Evolutionary conservation across 1,139 yeast species (phyloP).

Genomic region (Wickerhamomyces sp.): DNA sequence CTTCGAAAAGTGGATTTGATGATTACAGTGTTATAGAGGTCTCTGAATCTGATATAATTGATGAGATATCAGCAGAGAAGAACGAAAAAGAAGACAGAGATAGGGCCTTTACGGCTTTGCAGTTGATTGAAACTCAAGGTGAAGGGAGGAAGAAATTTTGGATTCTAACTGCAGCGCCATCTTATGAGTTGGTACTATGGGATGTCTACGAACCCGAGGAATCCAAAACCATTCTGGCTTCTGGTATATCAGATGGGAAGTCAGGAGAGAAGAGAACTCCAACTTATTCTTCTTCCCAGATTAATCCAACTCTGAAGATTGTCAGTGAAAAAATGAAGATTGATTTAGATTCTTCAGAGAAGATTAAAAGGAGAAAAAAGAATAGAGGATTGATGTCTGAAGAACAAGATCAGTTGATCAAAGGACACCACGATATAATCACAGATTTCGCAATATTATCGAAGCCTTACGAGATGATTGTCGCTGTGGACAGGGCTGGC

Average conservation of each 20-base stretch:
- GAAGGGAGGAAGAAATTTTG: constrained; percentile 22
- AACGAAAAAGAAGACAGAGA: constrained; percentile 4
- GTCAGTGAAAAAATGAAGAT: constrained; percentile 27
- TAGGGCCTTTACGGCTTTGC: constrained; percentile 25
- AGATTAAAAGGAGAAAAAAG: constrained; percentile 15
- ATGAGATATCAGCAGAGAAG: constrained; percentile 1
- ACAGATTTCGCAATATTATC: constrained; percentile 42
- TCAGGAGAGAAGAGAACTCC: constrained; percentile 13
- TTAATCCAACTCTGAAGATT: constrained; percentile 31
- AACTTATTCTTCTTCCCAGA: constrained; percentile 30
- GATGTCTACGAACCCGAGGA: constrained; percentile 35
- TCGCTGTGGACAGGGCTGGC: constrained; percentile 63
- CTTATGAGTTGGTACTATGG: constrained; percentile 43
- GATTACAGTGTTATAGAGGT: constrained; percentile 25
- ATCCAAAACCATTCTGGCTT: constrained; percentile 35
- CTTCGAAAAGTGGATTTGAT: constrained; percentile 31
- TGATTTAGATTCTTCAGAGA: constrained; percentile 11
- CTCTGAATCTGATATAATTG: constrained; percentile 4
- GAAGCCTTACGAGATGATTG: constrained; percentile 55
- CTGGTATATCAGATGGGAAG: constrained; percentile 6
- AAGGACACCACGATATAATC: constrained; percentile 45
- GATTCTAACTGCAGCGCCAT: constrained; percentile 32
- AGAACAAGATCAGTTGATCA: constrained; percentile 33
- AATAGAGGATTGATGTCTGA: constrained; percentile 29
- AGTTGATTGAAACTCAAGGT: constrained; percentile 19